A percentile compares a stretch with the other conserved stretches of the same genome.
phyloP scores from a whole-genome alignment of 768 basidiomycete species.

The Suillus americanus region DNA sequence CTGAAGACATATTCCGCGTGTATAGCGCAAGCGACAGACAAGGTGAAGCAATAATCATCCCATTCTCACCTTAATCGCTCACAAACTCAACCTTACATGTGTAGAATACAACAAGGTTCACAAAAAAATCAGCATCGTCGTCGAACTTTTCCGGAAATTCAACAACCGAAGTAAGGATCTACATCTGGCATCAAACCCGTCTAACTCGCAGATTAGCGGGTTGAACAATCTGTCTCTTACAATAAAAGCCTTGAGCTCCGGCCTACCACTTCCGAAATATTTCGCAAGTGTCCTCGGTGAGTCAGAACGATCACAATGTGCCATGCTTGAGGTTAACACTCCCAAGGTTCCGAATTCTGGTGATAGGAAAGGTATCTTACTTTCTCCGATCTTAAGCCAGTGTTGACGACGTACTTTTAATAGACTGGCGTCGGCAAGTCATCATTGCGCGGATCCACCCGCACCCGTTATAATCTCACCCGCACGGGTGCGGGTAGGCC shows the following conservation, averaged over 20 bases:
- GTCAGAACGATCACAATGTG: not conserved
- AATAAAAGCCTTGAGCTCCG: not conserved
- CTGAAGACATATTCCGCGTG: not conserved
- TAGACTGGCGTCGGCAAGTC: conserved; percentile 11
- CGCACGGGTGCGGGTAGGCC: too few species aligned
- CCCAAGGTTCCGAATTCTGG: conserved; percentile 10
- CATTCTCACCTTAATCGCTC: not conserved
- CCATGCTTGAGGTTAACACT: not conserved
- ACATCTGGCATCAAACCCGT: not conserved
- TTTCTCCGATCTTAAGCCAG: not conserved
- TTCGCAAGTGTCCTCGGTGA: conserved; percentile 5
- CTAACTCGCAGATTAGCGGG: not conserved
- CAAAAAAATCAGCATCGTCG: not conserved
- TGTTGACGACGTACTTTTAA: not conserved
- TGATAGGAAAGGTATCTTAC: conserved; percentile 9
- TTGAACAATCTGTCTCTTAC: not conserved
- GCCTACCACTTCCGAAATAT: conserved; percentile 4
- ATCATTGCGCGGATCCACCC: too few species aligned
- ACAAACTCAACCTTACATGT: not conserved
- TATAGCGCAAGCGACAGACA: not conserved
- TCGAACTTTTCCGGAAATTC: not conserved
- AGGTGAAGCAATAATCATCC: not conserved
- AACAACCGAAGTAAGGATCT: not conserved
- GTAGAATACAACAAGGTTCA: not conserved
- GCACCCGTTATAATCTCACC: too few species aligned